Conservation (phyloP, 495 filamentous ascomycete genomes). For the Penicillium soppii region DNA sequence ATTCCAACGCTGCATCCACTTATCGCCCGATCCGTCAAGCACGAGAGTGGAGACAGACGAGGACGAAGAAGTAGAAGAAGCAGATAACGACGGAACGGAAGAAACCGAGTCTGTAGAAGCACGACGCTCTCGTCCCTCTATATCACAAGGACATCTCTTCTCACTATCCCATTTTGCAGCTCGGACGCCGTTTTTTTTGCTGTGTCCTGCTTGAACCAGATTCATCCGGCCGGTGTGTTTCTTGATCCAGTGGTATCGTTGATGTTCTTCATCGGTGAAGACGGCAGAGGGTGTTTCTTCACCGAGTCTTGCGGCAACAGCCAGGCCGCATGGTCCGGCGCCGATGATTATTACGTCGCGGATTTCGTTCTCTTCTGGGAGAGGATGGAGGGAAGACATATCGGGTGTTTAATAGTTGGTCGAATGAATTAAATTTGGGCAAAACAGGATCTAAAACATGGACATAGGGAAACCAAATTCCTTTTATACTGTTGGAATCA, state of each 20-base stretch:
- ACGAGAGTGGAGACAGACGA: constrained; percentile 36
- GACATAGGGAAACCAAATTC: neutral
- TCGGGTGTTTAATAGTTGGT: no score
- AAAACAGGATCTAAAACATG: neutral
- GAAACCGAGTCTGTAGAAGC: constrained; percentile 24
- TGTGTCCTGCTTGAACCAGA: constrained; percentile 32
- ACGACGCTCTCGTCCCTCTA: constrained; percentile 20
- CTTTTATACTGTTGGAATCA: constrained; percentile 6
- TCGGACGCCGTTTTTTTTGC: constrained; percentile 29
- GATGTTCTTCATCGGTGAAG: constrained; percentile 66
- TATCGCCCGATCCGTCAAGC: constrained; percentile 50
- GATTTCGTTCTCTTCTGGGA: constrained; percentile 24
- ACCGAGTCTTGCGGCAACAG: constrained; percentile 56
- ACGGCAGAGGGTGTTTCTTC: constrained; percentile 62
- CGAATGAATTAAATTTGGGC: no score
- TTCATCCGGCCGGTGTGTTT: constrained; percentile 50
- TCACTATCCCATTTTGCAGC: constrained; percentile 31
- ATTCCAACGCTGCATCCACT: constrained; percentile 60
- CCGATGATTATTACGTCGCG: constrained; percentile 62
- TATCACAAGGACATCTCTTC: constrained; percentile 10
- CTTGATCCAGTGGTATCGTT: constrained; percentile 63
- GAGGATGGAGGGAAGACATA: neutral
- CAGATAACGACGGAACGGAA: constrained; percentile 24
- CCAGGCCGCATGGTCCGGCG: constrained; percentile 62
- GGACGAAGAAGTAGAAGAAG: constrained; percentile 30